Conservation (phyloP, 1,284 basidiomycete genomes). For the Sanghuangporus baumii region DNA sequence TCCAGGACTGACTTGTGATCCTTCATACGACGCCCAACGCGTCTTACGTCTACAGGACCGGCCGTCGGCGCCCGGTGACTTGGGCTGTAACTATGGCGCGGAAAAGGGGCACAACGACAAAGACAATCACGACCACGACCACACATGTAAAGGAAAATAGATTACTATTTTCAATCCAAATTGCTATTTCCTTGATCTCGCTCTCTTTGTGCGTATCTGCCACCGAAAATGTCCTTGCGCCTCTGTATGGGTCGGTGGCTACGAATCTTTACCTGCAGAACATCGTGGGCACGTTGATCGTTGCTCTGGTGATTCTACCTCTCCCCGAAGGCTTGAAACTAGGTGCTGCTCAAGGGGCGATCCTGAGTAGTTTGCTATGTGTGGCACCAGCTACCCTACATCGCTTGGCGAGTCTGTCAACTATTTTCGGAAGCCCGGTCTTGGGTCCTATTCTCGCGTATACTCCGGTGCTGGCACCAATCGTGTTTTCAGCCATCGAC, state of each 20-base stretch:
- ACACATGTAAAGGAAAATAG: not conserved
- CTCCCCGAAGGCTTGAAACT: not conserved
- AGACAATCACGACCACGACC: not conserved
- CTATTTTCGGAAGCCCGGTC: slow-evolving; percentile 8
- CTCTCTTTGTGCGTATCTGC: slow-evolving; percentile 8
- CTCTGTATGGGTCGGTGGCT: slow-evolving; percentile 14
- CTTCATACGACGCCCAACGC: too few species aligned
- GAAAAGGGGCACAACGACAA: slow-evolving; percentile 1
- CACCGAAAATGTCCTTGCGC: not conserved
- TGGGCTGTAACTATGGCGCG: not conserved
- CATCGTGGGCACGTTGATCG: not conserved
- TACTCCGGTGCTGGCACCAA: slow-evolving; percentile 1
- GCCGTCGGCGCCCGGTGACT: too few species aligned
- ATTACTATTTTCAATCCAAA: not conserved
- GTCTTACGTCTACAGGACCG: not conserved
- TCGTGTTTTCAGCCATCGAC: slow-evolving; percentile 4
- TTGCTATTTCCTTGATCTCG: not conserved
- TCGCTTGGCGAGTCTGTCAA: not conserved
- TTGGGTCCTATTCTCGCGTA: slow-evolving; percentile 10
- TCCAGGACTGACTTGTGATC: not conserved
- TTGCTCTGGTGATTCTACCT: slow-evolving; percentile 7
- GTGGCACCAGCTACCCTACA: slow-evolving; percentile 1
- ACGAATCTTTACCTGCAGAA: slow-evolving; percentile 13
- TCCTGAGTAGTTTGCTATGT: slow-evolving; percentile 7
- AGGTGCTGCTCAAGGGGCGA: not conserved